A percentile compares a stretch with the other conserved stretches of the same genome.
phyloP scores from a whole-genome alignment of 495 filamentous ascomycete species.

The Penicillium soppii region DNA sequence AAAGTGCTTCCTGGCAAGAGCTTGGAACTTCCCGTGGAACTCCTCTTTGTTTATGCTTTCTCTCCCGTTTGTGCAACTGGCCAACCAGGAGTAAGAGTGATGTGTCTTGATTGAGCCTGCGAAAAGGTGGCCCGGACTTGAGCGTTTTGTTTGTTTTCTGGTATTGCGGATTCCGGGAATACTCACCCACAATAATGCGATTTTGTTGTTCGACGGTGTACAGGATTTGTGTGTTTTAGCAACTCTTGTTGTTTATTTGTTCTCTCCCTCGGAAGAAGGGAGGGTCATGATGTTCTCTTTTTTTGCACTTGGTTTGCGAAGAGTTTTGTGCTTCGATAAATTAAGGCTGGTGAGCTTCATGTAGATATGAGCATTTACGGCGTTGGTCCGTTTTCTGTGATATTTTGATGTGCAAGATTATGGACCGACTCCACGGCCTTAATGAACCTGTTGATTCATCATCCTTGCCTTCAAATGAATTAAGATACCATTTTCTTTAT shows the following conservation, averaged over 20 bases:
- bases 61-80: conserved; percentile 28
- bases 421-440: conserved; percentile 17
- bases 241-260: conserved; percentile 12
- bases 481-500: background rate
- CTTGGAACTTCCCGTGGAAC: conserved; percentile 7
- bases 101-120: conserved; percentile 21
- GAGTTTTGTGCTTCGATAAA: conserved; percentile 39
- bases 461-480: background rate
- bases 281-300: conserved; percentile 21
- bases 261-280: conserved; percentile 6
- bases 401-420: conserved; percentile 17
- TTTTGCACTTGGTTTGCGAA: conserved; percentile 27
- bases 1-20: background rate
- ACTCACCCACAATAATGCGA: conserved; percentile 12
- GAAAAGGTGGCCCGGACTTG: conserved; percentile 35
- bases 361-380: conserved; percentile 52
- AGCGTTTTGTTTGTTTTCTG: conserved; percentile 26
- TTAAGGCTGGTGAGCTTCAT: conserved; percentile 41
- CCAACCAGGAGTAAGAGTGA: conserved; percentile 29
- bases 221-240: conserved; percentile 29
- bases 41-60: conserved; percentile 18
- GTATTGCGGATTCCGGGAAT: conserved; percentile 22
- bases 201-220: conserved; percentile 31
- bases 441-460: conserved; percentile 18
- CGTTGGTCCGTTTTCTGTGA: conserved; percentile 32